Conservation (phyloP, 2,329 filamentous ascomycete genomes). For the Decorospora gaudefroyi region DNA sequence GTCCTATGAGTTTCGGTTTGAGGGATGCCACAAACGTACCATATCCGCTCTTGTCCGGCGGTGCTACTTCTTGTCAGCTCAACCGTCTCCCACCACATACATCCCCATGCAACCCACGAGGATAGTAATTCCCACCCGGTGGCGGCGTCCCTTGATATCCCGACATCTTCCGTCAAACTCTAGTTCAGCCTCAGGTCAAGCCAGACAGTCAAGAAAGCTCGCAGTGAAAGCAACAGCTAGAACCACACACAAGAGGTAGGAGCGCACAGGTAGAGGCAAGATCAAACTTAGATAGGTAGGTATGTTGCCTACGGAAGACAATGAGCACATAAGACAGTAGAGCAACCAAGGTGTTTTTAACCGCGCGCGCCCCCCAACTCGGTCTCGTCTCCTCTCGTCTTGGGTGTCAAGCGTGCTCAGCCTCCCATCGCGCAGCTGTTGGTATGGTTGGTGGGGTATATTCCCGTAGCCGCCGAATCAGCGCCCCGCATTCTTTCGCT, state of each 20-base stretch:
- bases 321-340: constrained; percentile 31
- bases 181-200: neutral
- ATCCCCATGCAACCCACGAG: constrained; percentile 29
- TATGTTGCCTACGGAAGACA: constrained; percentile 17
- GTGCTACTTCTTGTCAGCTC: constrained; percentile 34
- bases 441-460: constrained; percentile 40
- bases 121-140: constrained; percentile 45
- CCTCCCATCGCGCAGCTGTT: constrained; percentile 38
- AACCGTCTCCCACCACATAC: neutral
- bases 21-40: constrained; percentile 21
- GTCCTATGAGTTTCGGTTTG: neutral
- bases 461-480: constrained; percentile 35
- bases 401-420: constrained; percentile 43
- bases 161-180: constrained; percentile 36
- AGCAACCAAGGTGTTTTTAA: constrained; percentile 13
- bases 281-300: constrained; percentile 5
- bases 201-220: neutral
- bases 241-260: constrained; percentile 3
- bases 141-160: constrained; percentile 40
- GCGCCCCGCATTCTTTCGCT: constrained; percentile 17
- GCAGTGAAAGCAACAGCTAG: neutral
- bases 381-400: constrained; percentile 10
- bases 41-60: constrained; percentile 39
- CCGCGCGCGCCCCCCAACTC: constrained; percentile 24
- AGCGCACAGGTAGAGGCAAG: constrained; percentile 1